These are phyloP conservation scores for Penicillium sp. DNA, from an alignment of 2,329 filamentous ascomycete genomes.

Conservation along the genomic window DNA sequence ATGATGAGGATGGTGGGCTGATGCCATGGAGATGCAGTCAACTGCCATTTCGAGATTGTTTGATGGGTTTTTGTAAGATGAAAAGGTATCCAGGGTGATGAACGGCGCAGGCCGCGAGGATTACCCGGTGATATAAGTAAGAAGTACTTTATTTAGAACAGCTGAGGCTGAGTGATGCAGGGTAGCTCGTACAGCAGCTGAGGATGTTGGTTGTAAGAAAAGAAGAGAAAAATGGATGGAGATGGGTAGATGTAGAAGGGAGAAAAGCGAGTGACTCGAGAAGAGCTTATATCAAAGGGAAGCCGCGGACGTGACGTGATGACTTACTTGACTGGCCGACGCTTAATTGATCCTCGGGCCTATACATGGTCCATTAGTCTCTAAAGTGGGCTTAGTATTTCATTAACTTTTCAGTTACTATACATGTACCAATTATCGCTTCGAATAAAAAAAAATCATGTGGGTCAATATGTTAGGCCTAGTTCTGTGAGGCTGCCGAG, in stretches of 20 bases:
- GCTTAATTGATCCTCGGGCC: neutral
- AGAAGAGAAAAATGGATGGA: neutral
- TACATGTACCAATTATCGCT: constrained; percentile 3
- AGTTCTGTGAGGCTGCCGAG: neutral
- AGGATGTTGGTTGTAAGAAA: neutral
- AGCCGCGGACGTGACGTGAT: constrained; percentile 22
- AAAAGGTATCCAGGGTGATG: neutral
- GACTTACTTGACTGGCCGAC: constrained; percentile 22
- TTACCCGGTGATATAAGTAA: constrained; percentile 13
- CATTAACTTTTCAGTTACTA: neutral
- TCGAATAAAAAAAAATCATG: neutral
- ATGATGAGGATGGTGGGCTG: constrained; percentile 24
- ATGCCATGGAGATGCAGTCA: constrained; percentile 26
- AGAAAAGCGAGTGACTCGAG: neutral
- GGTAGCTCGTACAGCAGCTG: constrained; percentile 11
- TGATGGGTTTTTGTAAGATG: neutral
- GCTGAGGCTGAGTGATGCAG: constrained; percentile 15
- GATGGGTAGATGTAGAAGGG: neutral
- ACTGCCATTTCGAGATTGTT: constrained; percentile 15
- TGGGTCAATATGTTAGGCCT: neutral
- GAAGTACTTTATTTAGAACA: constrained; percentile 4
- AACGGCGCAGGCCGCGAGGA: neutral
- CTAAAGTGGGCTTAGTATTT: neutral
- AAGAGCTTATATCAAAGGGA: constrained; percentile 4
- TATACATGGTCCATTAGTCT: neutral